phyloP scores from a whole-genome alignment of 1,139 yeast species.

The Lodderomyces pseudojiufengensis region DNA sequence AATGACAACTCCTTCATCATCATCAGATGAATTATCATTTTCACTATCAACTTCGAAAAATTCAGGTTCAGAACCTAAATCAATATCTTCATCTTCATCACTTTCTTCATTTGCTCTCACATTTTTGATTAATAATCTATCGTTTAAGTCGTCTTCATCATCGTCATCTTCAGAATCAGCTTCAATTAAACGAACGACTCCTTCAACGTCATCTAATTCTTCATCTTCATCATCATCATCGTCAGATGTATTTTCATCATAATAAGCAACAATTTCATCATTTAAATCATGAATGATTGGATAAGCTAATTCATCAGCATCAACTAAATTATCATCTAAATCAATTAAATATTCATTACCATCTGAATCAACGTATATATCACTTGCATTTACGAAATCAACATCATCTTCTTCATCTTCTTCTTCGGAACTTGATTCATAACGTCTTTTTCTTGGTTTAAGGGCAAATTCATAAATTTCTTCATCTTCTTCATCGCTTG shows the following conservation, averaged over 20 bases:
- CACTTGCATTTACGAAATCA: conserved; percentile 10
- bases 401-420: conserved; percentile 9
- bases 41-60: conserved; percentile 32
- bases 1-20: conserved; percentile 45
- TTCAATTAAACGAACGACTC: neutral
- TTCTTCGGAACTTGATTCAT: conserved; percentile 6
- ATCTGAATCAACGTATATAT: conserved; percentile 13
- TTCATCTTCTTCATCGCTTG: conserved; percentile 14
- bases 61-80: conserved; percentile 30
- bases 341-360: conserved; percentile 24
- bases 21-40: conserved; percentile 23
- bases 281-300: conserved; percentile 34
- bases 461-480: conserved; percentile 17
- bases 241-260: conserved; percentile 22
- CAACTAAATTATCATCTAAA: conserved; percentile 37
- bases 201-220: conserved; percentile 4
- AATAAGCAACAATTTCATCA: conserved; percentile 38
- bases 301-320: conserved; percentile 32
- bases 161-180: conserved; percentile 10
- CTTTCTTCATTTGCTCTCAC: conserved; percentile 26
- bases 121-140: conserved; percentile 18
- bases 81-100: conserved; percentile 21
- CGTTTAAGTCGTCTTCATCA: conserved; percentile 28
- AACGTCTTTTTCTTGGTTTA: conserved; percentile 11
- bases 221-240: conserved; percentile 7